Conservation (phyloP, 2,329 filamentous ascomycete species). For the Hypoxylon sp. region DNA sequence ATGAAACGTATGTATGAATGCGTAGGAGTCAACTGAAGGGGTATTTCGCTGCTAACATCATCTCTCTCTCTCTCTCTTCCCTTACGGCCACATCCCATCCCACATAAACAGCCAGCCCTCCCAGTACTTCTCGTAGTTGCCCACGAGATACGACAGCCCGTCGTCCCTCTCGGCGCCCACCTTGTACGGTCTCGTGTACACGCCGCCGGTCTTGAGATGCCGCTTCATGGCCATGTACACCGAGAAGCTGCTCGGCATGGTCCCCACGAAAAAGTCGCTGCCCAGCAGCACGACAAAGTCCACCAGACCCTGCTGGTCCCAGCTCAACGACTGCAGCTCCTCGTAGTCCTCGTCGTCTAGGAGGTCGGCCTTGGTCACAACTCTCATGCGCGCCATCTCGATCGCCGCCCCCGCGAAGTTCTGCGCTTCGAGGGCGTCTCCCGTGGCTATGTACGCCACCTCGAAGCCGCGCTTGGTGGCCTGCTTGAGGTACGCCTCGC, state of each 20-base stretch:
- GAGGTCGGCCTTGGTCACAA: conserved; percentile 55
- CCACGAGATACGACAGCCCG: conserved; percentile 57
- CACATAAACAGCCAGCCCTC: conserved; percentile 63
- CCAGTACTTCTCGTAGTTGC: conserved; percentile 60
- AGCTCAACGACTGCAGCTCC: conserved; percentile 54
- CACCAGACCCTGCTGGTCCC: conserved; percentile 60
- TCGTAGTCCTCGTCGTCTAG: conserved; percentile 50
- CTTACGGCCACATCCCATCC: conserved; percentile 58
- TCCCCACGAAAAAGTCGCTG: conserved; percentile 57
- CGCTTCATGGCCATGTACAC: conserved; percentile 61
- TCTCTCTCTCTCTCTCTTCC: not conserved
- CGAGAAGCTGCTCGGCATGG: conserved; percentile 62
- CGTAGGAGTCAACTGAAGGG: not conserved
- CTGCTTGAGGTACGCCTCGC: conserved; percentile 54
- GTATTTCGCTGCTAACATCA: conserved; percentile 2
- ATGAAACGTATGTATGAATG: too few relatives aligned
- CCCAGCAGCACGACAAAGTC: conserved; percentile 57
- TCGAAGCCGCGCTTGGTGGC: conserved; percentile 51
- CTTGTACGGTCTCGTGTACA: conserved; percentile 59
- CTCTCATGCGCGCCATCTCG: conserved; percentile 50
- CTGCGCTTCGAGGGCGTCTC: conserved; percentile 57
- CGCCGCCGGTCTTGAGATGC: conserved; percentile 55
- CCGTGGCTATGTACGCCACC: conserved; percentile 60
- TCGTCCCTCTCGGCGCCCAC: conserved; percentile 58
- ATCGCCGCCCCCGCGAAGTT: conserved; percentile 53